Conservation (phyloP, 129 eudicot species). For the Ambrosia artemisiifolia region DNA sequence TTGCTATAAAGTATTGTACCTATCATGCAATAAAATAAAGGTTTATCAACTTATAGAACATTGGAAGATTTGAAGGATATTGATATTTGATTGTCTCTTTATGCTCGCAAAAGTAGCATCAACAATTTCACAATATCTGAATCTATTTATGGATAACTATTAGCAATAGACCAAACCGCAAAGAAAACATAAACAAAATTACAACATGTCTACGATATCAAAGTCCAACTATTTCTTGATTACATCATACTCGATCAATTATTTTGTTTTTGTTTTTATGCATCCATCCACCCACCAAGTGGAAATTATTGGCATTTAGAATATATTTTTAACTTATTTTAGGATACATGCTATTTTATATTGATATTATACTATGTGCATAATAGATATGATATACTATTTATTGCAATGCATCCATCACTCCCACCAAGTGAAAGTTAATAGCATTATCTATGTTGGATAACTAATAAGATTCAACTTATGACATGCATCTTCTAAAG, state of each 20-base stretch:
- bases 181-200: too few relatives aligned
- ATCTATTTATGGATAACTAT: slow-evolving; percentile 11
- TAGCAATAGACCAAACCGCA: too few relatives aligned
- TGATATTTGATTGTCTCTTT: slow-evolving; percentile 10
- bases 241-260: background rate
- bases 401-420: slow-evolving; percentile 14
- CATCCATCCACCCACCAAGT: background rate
- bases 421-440: slow-evolving; percentile 17
- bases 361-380: background rate
- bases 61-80: slow-evolving; percentile 3
- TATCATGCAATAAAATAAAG: background rate
- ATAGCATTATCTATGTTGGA: slow-evolving; percentile 20
- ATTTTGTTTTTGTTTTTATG: background rate
- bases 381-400: background rate
- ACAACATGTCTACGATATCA: too few relatives aligned
- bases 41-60: background rate
- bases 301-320: slow-evolving; percentile 10
- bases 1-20: background rate
- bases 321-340: background rate
- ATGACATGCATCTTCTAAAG: background rate
- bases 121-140: background rate
- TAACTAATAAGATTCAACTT: slow-evolving; percentile 31
- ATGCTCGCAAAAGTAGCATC: slow-evolving; percentile 30
- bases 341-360: background rate
- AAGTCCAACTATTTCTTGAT: background rate